phyloP scores from a whole-genome alignment of 345 rosid genomes.

The Hibiscus mutabilis region DNA sequence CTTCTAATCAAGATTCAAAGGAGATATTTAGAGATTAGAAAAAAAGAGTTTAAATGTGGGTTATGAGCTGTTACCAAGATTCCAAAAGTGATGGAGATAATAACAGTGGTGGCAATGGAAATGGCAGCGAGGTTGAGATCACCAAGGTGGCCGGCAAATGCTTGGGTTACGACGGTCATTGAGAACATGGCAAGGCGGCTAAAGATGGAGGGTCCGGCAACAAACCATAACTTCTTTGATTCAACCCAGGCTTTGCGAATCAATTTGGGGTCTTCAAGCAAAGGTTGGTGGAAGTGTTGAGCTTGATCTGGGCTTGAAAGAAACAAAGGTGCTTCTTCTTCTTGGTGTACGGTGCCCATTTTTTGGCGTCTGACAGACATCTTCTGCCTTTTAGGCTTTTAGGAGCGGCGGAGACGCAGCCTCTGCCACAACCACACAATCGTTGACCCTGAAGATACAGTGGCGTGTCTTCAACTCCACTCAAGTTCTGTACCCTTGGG shows the following conservation, averaged over 20 bases:
- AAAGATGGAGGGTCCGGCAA: slow-evolving; percentile 50
- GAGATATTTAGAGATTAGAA: neutral
- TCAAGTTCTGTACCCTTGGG: neutral
- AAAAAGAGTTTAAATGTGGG: neutral
- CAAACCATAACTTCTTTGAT: slow-evolving; percentile 37
- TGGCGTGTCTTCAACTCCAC: neutral
- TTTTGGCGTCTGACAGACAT: neutral
- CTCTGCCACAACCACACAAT: neutral
- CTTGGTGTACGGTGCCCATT: slow-evolving; percentile 5
- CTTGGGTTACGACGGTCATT: slow-evolving; percentile 39
- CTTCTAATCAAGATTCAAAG: neutral
- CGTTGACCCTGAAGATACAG: neutral
- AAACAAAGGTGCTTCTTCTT: slow-evolving; percentile 15
- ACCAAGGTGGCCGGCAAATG: slow-evolving; percentile 45
- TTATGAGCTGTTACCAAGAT: slow-evolving; percentile 29
- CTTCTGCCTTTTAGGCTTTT: neutral
- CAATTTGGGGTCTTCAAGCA: neutral
- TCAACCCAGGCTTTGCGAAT: slow-evolving; percentile 24
- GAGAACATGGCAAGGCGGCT: slow-evolving; percentile 50
- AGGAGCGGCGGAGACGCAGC: neutral
- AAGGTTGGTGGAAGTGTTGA: no score
- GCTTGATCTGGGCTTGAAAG: neutral
- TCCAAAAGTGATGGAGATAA: slow-evolving; percentile 38
- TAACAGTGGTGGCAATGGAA: slow-evolving; percentile 47
- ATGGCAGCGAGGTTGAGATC: slow-evolving; percentile 50